A percentile compares a stretch with the other conserved stretches of the same genome.
phyloP scores from a whole-genome alignment of 768 basidiomycete species.

The Suillus weaverae region DNA sequence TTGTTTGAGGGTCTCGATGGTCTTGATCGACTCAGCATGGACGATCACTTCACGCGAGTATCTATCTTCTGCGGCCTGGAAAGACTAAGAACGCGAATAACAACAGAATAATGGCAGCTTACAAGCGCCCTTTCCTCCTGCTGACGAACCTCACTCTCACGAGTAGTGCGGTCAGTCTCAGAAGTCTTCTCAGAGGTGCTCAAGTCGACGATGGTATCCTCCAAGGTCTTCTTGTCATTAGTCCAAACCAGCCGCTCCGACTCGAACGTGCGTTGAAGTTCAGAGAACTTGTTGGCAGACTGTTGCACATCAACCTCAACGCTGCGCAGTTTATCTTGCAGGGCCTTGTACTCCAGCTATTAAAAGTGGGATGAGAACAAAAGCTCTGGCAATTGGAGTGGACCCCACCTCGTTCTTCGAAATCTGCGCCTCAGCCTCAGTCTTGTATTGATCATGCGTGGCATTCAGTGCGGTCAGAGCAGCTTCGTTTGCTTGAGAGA shows the following conservation, averaged over 20 bases:
- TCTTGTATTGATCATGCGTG: slow-evolving; percentile 81
- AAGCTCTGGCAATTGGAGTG: neutral
- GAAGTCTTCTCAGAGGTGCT: slow-evolving; percentile 69
- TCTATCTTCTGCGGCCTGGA: slow-evolving; percentile 72
- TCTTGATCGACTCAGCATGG: slow-evolving; percentile 84
- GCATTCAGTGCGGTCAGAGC: slow-evolving; percentile 67
- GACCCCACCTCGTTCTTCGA: slow-evolving; percentile 65
- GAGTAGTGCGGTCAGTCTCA: slow-evolving; percentile 59
- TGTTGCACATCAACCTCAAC: slow-evolving; percentile 56
- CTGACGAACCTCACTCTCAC: slow-evolving; percentile 64
- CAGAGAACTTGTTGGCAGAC: slow-evolving; percentile 48
- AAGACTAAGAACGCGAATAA: neutral
- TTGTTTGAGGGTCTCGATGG: slow-evolving; percentile 60
- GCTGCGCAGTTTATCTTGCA: slow-evolving; percentile 60
- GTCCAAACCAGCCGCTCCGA: slow-evolving; percentile 68
- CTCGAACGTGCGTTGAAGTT: slow-evolving; percentile 67
- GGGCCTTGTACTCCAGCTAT: slow-evolving; percentile 62
- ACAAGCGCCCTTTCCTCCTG: slow-evolving; percentile 74
- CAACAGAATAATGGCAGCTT: slow-evolving; percentile 11
- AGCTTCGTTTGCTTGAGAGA: slow-evolving; percentile 78
- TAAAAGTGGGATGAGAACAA: neutral
- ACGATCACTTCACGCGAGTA: slow-evolving; percentile 81
- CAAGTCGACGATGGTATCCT: slow-evolving; percentile 81
- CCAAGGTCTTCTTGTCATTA: slow-evolving; percentile 78
- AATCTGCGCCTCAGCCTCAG: slow-evolving; percentile 68